These are phyloP conservation scores for Suhomyces vadensis DNA, from an alignment of 805 yeast genomes.

Conservation along the genomic window DNA sequence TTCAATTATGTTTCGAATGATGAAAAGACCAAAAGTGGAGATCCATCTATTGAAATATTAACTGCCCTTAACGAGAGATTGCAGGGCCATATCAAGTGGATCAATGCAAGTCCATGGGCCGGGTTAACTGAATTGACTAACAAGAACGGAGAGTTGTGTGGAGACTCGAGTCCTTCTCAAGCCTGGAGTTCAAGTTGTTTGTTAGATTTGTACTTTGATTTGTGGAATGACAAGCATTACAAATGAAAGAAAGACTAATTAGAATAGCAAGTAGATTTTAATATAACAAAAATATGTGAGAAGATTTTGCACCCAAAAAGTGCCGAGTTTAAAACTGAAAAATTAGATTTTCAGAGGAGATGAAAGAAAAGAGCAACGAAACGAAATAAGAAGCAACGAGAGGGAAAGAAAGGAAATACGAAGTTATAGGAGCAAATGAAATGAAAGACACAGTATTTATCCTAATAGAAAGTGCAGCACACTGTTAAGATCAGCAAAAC, in stretches of 20 bases:
- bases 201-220: conserved; percentile 73
- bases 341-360: too few species aligned
- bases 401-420: too few species aligned
- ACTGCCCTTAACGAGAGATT: conserved; percentile 63
- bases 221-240: conserved; percentile 31
- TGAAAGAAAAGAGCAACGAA: too few species aligned
- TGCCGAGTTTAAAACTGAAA: too few species aligned
- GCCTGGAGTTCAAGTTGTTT: conserved; percentile 95
- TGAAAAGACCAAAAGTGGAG: conserved; percentile 19
- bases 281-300: neutral
- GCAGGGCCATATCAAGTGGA: conserved; percentile 66
- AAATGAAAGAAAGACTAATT: neutral
- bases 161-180: conserved; percentile 91
- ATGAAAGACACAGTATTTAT: too few species aligned
- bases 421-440: too few species aligned
- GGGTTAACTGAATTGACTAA: conserved; percentile 92
- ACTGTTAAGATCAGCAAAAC: too few species aligned
- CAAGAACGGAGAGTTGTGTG: conserved; percentile 77
- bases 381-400: too few species aligned
- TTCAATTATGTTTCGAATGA: conserved; percentile 48
- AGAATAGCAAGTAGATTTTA: neutral
- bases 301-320: neutral
- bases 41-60: conserved; percentile 52
- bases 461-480: too few species aligned
- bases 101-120: conserved; percentile 81